These are phyloP conservation scores for Aaosphaeria arxii DNA, from an alignment of 2,329 filamentous ascomycete genomes.

Conservation along the genomic window DNA sequence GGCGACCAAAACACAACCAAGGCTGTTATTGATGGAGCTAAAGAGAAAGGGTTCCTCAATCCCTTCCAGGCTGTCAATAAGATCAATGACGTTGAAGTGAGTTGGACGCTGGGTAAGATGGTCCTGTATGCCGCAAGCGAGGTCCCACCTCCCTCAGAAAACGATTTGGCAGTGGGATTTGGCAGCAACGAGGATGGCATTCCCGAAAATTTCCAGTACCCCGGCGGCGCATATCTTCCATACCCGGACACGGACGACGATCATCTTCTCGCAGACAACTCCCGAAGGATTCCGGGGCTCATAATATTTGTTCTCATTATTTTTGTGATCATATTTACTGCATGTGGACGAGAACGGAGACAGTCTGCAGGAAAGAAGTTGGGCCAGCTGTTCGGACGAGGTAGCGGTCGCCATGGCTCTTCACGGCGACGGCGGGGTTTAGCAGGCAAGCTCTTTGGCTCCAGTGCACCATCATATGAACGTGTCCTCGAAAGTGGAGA, in stretches of 20 bases:
- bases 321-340: conserved; percentile 65
- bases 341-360: conserved; percentile 77
- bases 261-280: conserved; percentile 60
- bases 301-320: conserved; percentile 75
- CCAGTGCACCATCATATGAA: conserved; percentile 61
- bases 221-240: conserved; percentile 55
- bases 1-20: conserved; percentile 68
- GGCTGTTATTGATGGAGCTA: conserved; percentile 63
- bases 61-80: conserved; percentile 92
- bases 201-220: conserved; percentile 79
- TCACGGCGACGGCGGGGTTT: conserved; percentile 40
- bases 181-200: conserved; percentile 71
- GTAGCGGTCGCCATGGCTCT: conserved; percentile 15
- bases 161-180: conserved; percentile 79
- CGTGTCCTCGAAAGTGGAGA: conserved; percentile 80
- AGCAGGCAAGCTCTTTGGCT: conserved; percentile 61
- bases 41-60: conserved; percentile 73
- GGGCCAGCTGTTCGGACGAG: conserved; percentile 44
- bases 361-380: conserved; percentile 56
- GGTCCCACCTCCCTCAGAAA: conserved; percentile 62
- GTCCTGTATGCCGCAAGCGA: conserved; percentile 91
- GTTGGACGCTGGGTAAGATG: conserved; percentile 97
- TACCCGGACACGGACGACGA: conserved; percentile 48
- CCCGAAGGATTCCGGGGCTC: conserved; percentile 69
- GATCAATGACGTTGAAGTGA: conserved; percentile 86